Base-by-base conservation (phyloP, 2,329 filamentous ascomycete genomes). In the Fusarium solani-melongenae region DNA sequence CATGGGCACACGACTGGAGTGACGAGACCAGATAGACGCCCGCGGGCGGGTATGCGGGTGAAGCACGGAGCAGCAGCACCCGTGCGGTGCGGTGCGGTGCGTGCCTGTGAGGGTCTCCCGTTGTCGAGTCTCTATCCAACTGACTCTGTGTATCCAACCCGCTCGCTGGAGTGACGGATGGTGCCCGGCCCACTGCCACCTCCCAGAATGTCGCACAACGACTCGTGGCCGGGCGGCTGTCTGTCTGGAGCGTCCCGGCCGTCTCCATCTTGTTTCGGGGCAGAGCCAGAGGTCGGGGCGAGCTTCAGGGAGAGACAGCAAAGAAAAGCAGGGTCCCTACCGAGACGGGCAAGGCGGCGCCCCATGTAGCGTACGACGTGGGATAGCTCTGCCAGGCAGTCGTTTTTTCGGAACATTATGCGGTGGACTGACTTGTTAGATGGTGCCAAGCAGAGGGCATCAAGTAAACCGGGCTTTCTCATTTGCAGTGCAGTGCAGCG, bases 341-440 rank as follows among this genome's bases (percentile, higher is more conserved):
- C 67, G 56, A 69, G 53, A 65, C 38, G 61, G 67, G 53, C 33
- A 46, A 65, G 71, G 67, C 57, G 57, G 56, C 17, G 55, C 29
- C 27, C 66, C 63, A 70, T 58, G 62, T 57, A 59, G 69, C 20
- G 60, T 70, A 66, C 41, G 57, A 63, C 67, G 38, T 70, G 34
- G 46, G 41, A 56, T 72, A 33, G 55, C 70, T 76, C 62, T 71
- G 62, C 65, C 60, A 72, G 55, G 75, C 71, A 76, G 64, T 76
- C 67, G 39, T 51, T n/a, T 66, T 72, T 69, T 77, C 69, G 73
- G 75, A 76, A 74, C 46, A 77, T 77, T 77, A 76, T 68, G 72
- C 60, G 67, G 67, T 77, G 72, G 70, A 69, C 66, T 67, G 70
- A 55, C 33, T 66, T 62, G 58, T 36, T 41, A 69, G 71, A 58